Evolutionary conservation across 2,329 filamentous ascomycete species (phyloP).

Genomic region (Zalaria obscura): DNA sequence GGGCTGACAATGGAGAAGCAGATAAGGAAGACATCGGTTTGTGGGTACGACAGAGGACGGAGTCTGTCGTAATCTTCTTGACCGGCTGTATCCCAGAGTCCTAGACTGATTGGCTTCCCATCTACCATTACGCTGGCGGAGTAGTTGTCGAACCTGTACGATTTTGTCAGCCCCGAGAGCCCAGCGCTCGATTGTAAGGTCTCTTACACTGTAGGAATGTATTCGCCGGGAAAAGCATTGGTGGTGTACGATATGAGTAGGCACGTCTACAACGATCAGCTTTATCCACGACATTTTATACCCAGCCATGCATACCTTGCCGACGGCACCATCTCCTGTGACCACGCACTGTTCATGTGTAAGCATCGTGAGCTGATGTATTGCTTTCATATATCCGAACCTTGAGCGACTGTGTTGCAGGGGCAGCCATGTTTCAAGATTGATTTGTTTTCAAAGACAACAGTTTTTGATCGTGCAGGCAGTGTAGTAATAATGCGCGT

Average conservation of each 20-base stretch:
- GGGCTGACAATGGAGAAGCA: constrained; percentile 98
- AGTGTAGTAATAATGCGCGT: too few species aligned
- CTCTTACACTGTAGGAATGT: constrained; percentile 89
- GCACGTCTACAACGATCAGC: constrained; percentile 58
- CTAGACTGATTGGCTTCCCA: constrained; percentile 91
- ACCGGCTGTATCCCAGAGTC: constrained; percentile 94
- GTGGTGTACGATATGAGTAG: constrained; percentile 98
- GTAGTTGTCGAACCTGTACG: constrained; percentile 85
- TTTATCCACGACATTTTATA: constrained; percentile 1
- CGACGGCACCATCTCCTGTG: constrained; percentile 96
- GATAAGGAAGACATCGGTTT: constrained; percentile 97
- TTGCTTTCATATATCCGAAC: constrained; percentile 28
- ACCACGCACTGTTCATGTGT: constrained; percentile 66
- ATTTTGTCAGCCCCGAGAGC: constrained; percentile 7
- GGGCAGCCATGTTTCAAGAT: constrained; percentile 50
- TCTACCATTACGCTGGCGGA: constrained; percentile 98
- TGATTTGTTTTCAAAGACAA: too few species aligned
- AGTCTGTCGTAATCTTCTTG: constrained; percentile 99
- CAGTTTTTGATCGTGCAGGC: too few species aligned
- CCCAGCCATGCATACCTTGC: constrained; percentile 55
- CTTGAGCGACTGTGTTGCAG: constrained; percentile 83
- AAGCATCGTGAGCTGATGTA: constrained; percentile 6
- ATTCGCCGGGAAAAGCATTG: constrained; percentile 99
- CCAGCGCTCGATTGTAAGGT: constrained; percentile 2
- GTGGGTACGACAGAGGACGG: constrained; percentile 89